Evolutionary conservation across 805 yeast genomes (phyloP), one percentile per base, ranked within the genome.

Genomic region (Myxozyma melibiosi): DNA sequence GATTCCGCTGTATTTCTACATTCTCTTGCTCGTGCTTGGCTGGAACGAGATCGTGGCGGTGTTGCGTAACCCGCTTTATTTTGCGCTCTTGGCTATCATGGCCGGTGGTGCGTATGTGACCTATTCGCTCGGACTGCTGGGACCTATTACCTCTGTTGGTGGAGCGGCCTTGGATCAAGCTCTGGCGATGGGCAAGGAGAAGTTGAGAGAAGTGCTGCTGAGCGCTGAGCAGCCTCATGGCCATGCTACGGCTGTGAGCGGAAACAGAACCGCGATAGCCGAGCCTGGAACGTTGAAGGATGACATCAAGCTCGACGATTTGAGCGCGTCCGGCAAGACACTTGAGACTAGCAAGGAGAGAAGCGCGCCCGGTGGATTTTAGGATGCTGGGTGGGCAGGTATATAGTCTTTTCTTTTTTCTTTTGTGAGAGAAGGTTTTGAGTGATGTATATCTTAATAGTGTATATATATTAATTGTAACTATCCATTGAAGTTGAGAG

Each of bases 11-110:
- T 94, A 86, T 76, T 82, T 94, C 55, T 90, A 89, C 73, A 73
- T 83, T 9, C 68, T 92, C 13, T 74, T 94, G 24, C 71, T 86
- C 1, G 83, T 88, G 2, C 76, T 94, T 22, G 99, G 99, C 8
- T 94, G 97, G 97, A 91, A 91, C 71, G 97, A 94, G 76, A 85
- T 94, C 64, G 81, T 90, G 86, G 86, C 94, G 8, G 82, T 94
- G 16, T 68, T 94, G 42, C 80, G 95, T 62, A 91, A 88, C 69
- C 99, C 51, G 31, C 66, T 92, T n/a, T 80, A 87, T 65, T 83
- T 91, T 63, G 77, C 87, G 4, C 40, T 71, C 38, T 70, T 90
- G 47, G 66, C 81, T 1, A 69, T 91, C 42, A 49, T 90, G 9
- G 80, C 80, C 1, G 88, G 87, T 0, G 86, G 82, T 1, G 68